Evolutionary conservation across 371 early-diverging fungal genomes (phyloP), one percentile per base, ranked within the genome.

Genomic region (Mucor plumbeus): DNA sequence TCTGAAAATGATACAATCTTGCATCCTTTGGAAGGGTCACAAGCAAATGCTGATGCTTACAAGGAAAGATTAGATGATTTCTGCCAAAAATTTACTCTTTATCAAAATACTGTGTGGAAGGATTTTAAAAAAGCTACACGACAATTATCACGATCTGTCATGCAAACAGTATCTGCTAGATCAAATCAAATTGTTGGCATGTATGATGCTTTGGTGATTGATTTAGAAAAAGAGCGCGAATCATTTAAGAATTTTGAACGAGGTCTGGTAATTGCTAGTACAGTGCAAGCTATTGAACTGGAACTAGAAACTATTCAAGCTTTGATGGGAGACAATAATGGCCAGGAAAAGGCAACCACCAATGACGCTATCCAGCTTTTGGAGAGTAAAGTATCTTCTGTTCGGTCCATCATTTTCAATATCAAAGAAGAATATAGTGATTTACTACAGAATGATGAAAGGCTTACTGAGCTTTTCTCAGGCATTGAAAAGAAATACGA

Each of bases 291-390:
- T 6, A 75, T 84, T 26, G 76, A 76, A 8, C 69, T 69, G 39
- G 83, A 79, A 19, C 64, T 85, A 9, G 77, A 80, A 21, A 57
- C 58, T n/a, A 73, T 87, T 50, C 74, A 83, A 63, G 53, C 68
- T 36, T 57, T 66, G 41, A 78, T 81, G 80, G 77, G 73, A 41
- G 66, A 71, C 26, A 69, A 54, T 36, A 58, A 50, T 14, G 63
- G 64, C 1, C 59, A 75, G 50, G 65, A 72, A 58, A 67, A 64
- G 56, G 69, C 74, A 31, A 76, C 72, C 0, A 78, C 76, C 1
- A 68, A 74, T 48, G 75, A 76, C n/a, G 73, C 69, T 8, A 79
- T 77, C 44, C 70, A 64, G 34, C 67, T 72, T 5, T 56, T 83
- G 0, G 84, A 83, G 40, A 71, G 68, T 11, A 73, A 72, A 13